Conservation (phyloP, 768 basidiomycete genomes). For the Candolleomyces aberdarensis region DNA sequence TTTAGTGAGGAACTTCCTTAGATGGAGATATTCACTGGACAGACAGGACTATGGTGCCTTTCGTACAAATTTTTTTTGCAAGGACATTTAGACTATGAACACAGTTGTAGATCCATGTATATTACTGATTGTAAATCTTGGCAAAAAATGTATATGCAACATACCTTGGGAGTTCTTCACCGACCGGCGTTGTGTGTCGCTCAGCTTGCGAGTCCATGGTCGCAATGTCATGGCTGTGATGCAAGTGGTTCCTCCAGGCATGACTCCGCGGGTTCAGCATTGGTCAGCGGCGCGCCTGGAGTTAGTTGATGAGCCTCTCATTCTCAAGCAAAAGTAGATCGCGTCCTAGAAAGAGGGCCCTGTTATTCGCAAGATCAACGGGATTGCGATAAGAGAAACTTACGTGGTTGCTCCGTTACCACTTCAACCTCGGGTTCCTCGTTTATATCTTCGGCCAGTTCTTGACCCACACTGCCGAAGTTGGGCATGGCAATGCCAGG, state of each 20-base stretch:
- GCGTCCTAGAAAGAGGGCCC: slow-evolving; percentile 55
- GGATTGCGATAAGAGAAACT: slow-evolving; percentile 26
- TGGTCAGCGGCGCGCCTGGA: slow-evolving; percentile 72
- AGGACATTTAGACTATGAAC: too few relatives aligned
- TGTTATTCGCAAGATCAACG: neutral
- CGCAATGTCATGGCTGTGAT: slow-evolving; percentile 65
- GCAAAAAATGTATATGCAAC: too few relatives aligned
- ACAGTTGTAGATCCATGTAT: too few relatives aligned
- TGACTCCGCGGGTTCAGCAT: slow-evolving; percentile 71
- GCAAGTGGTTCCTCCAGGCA: slow-evolving; percentile 85
- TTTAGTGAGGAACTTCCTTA: too few relatives aligned
- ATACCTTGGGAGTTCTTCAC: too few relatives aligned
- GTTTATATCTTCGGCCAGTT: slow-evolving; percentile 86
- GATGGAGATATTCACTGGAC: too few relatives aligned
- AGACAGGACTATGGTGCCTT: too few relatives aligned
- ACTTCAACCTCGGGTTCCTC: slow-evolving; percentile 79
- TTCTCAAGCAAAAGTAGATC: slow-evolving; percentile 80
- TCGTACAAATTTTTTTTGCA: too few relatives aligned
- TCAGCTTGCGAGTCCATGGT: slow-evolving; percentile 81
- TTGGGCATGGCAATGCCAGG: slow-evolving; percentile 92
- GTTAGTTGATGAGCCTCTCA: slow-evolving; percentile 62
- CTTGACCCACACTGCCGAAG: slow-evolving; percentile 78
- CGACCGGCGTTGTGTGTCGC: too few relatives aligned
- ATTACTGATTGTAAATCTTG: too few relatives aligned
- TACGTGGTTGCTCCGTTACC: slow-evolving; percentile 86